Base-by-base conservation (phyloP, 2,329 filamentous ascomycete genomes). In the Fusarium verticillioides region DNA sequence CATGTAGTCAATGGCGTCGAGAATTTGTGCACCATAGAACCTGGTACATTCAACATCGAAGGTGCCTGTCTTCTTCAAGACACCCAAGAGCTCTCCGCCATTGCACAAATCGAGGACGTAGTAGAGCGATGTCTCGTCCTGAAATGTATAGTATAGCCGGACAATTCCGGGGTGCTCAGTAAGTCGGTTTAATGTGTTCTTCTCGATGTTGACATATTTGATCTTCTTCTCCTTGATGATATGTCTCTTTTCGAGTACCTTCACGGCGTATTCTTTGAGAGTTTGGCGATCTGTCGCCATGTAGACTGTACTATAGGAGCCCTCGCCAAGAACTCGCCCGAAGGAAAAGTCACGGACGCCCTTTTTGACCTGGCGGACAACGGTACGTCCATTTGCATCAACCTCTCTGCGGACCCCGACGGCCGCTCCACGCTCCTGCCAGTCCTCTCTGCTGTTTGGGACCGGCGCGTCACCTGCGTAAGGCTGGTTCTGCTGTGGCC, bases 171-270 rank as follows among this genome's bases (percentile, higher is more conserved):
- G 96, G 79, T 99, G 96, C 73, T 99, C 96, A 7, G 96, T 98
- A 65, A 99, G 86, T 72, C 96, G 92, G 80, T 99, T 99, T 63
- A 99, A 87, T 0, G 96, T 98, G 83, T 99, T 96, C 85, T 98
- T 98, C 83, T 99, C 96, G 78, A 99, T 99, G 83, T 98, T 99
- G 83, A 99, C 96, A 80, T 99, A 99, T 87, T 99, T 99, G 79
- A 99, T 97, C 87, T 99, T 99, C 84, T 97, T 98, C 84, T 99
- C 96, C 83, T 98, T 99, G 87, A 99, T 99, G 79, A 99, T 99
- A 82, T 99, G 96, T 78, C 95, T 91, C 84, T 99, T 99, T 84
- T 99, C 96, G 52, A 99, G 89, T 21, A 99, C 96, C 82, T 99
- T 99, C 84, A 99, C 95, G 32, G 96, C 96, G 80, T 98, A 98